A percentile compares a stretch with the other conserved stretches of the same genome.
phyloP scores from a whole-genome alignment of 441 rosid genomes.

The Geranium incanum region DNA sequence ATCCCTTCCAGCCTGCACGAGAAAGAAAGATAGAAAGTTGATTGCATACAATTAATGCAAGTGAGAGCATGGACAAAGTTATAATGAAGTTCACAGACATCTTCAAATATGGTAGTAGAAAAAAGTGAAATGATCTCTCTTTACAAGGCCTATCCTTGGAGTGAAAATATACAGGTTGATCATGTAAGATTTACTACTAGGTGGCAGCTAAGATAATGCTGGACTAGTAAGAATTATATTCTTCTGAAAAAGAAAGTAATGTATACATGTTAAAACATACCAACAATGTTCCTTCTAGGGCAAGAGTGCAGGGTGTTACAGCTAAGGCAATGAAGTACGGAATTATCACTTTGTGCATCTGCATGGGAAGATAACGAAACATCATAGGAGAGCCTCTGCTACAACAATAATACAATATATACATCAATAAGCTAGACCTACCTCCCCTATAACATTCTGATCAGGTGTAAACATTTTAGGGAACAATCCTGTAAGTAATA shows the following conservation, averaged over 20 bases:
- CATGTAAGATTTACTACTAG: no score
- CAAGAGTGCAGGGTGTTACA: constrained; percentile 58
- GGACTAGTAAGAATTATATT: no score
- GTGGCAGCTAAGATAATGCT: no score
- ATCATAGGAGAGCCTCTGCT: no score
- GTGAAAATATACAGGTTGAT: no score
- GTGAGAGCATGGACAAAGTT: no score
- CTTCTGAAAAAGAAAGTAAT: background rate
- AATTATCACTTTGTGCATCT: constrained; percentile 81
- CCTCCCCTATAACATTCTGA: constrained; percentile 55
- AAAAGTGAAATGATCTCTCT: no score
- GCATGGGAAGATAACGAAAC: constrained; percentile 21
- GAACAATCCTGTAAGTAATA: constrained; percentile 58
- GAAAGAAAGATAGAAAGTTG: constrained; percentile 9
- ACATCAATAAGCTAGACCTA: constrained; percentile 19
- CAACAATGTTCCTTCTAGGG: constrained; percentile 89
- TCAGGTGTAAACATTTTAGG: constrained; percentile 74
- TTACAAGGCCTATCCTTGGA: no score
- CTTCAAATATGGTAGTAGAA: no score
- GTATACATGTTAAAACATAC: constrained; percentile 30
- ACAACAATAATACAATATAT: no score
- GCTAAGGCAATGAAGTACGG: constrained; percentile 63
- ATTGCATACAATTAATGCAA: no score
- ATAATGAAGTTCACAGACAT: no score
- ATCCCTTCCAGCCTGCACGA: constrained; percentile 83